Conservation (phyloP, 2,329 filamentous ascomycete species). For the Aspergillus pseudotamarii region DNA sequence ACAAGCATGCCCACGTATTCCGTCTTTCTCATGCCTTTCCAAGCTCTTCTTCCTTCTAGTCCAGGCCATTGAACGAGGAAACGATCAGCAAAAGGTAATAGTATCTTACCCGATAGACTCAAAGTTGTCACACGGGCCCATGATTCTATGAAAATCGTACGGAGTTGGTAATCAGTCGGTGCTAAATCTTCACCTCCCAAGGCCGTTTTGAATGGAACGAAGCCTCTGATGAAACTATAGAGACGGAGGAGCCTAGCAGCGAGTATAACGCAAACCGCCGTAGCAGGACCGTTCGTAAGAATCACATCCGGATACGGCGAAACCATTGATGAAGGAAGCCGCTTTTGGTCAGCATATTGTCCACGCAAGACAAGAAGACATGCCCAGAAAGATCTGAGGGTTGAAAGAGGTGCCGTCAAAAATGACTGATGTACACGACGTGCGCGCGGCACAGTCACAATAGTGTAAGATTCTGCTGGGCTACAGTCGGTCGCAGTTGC, state of each 20-base stretch:
- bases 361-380: slow-evolving; percentile 61
- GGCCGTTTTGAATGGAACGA: slow-evolving; percentile 10
- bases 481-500: slow-evolving; percentile 12
- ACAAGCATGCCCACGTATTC: slow-evolving; percentile 45
- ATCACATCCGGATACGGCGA: slow-evolving; percentile 70
- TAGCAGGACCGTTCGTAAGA: slow-evolving; percentile 85
- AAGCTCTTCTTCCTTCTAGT: slow-evolving; percentile 54
- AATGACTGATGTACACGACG: slow-evolving; percentile 81
- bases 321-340: slow-evolving; percentile 24
- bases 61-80: slow-evolving; percentile 81
- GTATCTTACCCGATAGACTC: slow-evolving; percentile 80
- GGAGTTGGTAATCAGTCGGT: slow-evolving; percentile 58
- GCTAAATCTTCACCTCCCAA: not conserved
- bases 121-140: slow-evolving; percentile 83
- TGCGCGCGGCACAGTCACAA: slow-evolving; percentile 73
- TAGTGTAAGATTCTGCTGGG: slow-evolving; percentile 55
- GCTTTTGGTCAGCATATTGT: slow-evolving; percentile 36
- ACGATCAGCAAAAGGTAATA: slow-evolving; percentile 72
- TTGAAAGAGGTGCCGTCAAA: slow-evolving; percentile 70
- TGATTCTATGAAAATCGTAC: slow-evolving; percentile 84
- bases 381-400: slow-evolving; percentile 65
- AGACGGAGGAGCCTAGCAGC: slow-evolving; percentile 60
- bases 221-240: slow-evolving; percentile 37
- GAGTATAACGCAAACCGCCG: slow-evolving; percentile 74
- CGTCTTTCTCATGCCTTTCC: slow-evolving; percentile 41